Evolutionary conservation across 805 yeast genomes (phyloP).

Genomic region (Cephaloascus albidus): DNA sequence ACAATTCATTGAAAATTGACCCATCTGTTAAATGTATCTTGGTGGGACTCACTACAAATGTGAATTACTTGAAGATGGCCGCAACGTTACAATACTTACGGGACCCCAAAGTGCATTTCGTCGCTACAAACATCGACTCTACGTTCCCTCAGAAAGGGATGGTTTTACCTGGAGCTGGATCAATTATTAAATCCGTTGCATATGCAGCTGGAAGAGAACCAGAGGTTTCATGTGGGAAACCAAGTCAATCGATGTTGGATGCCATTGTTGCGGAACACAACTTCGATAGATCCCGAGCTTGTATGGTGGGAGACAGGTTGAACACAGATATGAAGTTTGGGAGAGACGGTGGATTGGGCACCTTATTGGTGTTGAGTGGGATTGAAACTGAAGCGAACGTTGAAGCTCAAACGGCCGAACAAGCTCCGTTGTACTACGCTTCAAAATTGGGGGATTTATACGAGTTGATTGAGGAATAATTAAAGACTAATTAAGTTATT

Average conservation of each 20-base stretch:
- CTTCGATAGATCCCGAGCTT: constrained; percentile 48
- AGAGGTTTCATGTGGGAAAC: constrained; percentile 81
- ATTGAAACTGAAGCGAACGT: constrained; percentile 72
- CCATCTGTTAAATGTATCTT: constrained; percentile 78
- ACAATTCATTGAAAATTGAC: constrained; percentile 50
- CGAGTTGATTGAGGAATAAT: constrained; percentile 37
- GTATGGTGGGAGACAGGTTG: constrained; percentile 93
- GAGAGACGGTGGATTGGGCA: constrained; percentile 74
- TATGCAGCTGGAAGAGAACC: constrained; percentile 77
- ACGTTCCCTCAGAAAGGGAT: constrained; percentile 87
- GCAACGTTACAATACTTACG: constrained; percentile 73
- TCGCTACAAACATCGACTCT: constrained; percentile 93
- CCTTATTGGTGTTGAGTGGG: constrained; percentile 84
- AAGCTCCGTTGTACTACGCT: constrained; percentile 62
- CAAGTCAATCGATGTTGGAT: constrained; percentile 82
- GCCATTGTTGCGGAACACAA: constrained; percentile 64
- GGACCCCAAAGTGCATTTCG: constrained; percentile 56
- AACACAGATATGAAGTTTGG: constrained; percentile 96
- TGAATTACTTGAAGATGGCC: constrained; percentile 79
- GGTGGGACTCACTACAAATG: constrained; percentile 70
- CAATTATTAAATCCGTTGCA: constrained; percentile 71
- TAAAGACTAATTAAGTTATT: no score
- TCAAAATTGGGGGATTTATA: constrained; percentile 69
- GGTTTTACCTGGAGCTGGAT: constrained; percentile 91
- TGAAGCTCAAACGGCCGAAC: constrained; percentile 20